Evolutionary conservation across 2,329 filamentous ascomycete species (phyloP).

Genomic region (Epichloe sibirici): DNA sequence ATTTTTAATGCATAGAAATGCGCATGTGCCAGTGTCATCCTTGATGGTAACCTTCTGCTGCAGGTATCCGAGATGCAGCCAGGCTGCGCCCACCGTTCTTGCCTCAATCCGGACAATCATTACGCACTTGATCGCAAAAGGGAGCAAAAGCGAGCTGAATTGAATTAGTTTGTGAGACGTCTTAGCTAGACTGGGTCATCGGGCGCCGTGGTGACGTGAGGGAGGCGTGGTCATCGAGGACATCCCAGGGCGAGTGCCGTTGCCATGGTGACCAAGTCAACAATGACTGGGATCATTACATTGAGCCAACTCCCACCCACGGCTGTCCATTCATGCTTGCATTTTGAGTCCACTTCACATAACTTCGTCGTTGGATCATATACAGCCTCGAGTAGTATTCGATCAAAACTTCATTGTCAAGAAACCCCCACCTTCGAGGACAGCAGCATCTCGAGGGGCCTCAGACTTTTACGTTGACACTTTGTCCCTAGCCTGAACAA

Average conservation of each 20-base stretch:
- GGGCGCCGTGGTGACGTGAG: conserved; percentile 12
- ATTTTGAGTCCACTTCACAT: conserved; percentile 12
- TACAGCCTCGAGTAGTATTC: conserved; percentile 1
- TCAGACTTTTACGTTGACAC: conserved; percentile 10
- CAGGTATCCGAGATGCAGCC: not conserved
- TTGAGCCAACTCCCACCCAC: conserved; percentile 12
- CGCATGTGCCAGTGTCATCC: not conserved
- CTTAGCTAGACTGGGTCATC: conserved; percentile 1
- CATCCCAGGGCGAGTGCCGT: conserved; percentile 9
- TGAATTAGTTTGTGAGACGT: conserved; percentile 5
- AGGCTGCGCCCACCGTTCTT: not conserved
- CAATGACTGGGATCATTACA: conserved; percentile 16
- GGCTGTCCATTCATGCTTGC: conserved; percentile 13
- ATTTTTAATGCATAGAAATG: not conserved
- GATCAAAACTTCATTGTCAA: conserved; percentile 1
- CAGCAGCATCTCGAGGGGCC: conserved; percentile 9
- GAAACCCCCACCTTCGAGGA: conserved; percentile 7
- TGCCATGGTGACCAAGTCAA: conserved; percentile 23
- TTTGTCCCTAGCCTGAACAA: conserved; percentile 19
- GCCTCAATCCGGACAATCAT: not conserved
- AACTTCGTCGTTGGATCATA: conserved; percentile 8
- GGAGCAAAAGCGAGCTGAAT: not conserved
- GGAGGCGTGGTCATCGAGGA: not conserved
- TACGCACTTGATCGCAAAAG: not conserved
- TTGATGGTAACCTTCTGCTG: not conserved